These are phyloP conservation scores for Diplotaxis tenuifolia DNA, from an alignment of 345 rosid genomes.

Conservation along the genomic window DNA sequence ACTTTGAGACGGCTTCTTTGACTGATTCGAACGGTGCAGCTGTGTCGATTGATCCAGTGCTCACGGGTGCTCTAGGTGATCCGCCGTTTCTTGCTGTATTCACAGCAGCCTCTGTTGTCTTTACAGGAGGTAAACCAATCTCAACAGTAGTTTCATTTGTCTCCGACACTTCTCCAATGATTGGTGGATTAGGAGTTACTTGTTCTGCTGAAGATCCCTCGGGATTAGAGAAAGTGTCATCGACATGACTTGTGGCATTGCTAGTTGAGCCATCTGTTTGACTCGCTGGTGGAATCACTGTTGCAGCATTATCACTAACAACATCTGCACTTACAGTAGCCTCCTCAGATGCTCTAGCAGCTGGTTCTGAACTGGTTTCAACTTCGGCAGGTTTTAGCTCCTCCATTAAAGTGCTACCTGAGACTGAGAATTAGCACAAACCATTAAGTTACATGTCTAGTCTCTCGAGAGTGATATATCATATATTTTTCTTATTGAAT, in stretches of 20 bases:
- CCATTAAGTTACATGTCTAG: too few species aligned
- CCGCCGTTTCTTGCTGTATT: background rate
- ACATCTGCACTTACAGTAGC: background rate
- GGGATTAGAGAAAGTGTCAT: background rate
- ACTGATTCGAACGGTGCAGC: background rate
- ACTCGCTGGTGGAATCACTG: background rate
- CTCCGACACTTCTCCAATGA: background rate
- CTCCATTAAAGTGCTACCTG: background rate
- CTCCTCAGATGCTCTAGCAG: background rate
- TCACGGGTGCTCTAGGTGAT: background rate
- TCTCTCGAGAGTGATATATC: background rate
- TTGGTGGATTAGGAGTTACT: background rate
- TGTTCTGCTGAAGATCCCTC: background rate
- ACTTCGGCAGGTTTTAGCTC: background rate
- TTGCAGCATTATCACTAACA: background rate
- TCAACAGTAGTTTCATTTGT: background rate
- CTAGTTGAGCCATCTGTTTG: background rate
- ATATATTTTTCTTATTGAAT: background rate
- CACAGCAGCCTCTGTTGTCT: background rate
- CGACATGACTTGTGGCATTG: background rate
- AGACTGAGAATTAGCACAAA: background rate
- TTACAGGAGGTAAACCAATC: background rate
- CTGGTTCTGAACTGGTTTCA: constrained; percentile 19
- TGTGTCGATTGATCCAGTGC: background rate
- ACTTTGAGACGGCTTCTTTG: background rate